Evolutionary conservation across 495 filamentous ascomycete species (phyloP), one percentile per base, ranked within the genome.

Genomic region (Opeltia flavorubescens): DNA sequence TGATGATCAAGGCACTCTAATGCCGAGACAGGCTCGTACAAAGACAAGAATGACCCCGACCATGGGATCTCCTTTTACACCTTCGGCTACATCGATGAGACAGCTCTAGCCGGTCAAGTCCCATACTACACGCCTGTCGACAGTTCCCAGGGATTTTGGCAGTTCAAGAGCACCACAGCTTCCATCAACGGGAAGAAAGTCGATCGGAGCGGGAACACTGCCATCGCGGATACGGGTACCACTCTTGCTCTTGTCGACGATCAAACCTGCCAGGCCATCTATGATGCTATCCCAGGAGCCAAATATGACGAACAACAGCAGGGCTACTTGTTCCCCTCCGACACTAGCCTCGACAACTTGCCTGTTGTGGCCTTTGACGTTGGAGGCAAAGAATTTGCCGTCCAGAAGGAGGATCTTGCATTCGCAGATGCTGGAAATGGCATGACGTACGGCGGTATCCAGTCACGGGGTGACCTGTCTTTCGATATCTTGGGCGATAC

Each of bases 221-320:
- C 84, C 44, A 86, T 89, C 48, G 81, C 79, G 39, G 84, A 89
- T 60, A 89, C 84, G 3, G 84, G 82, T 48, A 86, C 83, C 29
- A 83, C 81, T 1, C 71, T 89, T 41, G 76, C 76, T 2, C 72
- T 89, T 38, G 65, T 89, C 26, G 71, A 78, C 41, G 84, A 89
- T 59, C 57, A 55, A 3, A 70, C 74, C 15, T 81, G 77, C 60
- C 62, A 81, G 51, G 77, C 72, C 9, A 71, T 89, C 54, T 89
- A 89, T 59, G 64, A 68, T 43, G 66, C 76, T 30, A 84, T 89
- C 49, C 74, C 74, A n/a, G 80, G 81, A 3, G 71, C 80, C 6
- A 64, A 58, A 29, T 86, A 86, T 58, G 75, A 81, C 49, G 55
- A 63, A 20, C 52, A 56, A 11, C 75, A 77, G 53, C 83, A 87